Evolutionary conservation across 2,329 filamentous ascomycete genomes (phyloP).

Genomic region (Curvularia lunata): DNA sequence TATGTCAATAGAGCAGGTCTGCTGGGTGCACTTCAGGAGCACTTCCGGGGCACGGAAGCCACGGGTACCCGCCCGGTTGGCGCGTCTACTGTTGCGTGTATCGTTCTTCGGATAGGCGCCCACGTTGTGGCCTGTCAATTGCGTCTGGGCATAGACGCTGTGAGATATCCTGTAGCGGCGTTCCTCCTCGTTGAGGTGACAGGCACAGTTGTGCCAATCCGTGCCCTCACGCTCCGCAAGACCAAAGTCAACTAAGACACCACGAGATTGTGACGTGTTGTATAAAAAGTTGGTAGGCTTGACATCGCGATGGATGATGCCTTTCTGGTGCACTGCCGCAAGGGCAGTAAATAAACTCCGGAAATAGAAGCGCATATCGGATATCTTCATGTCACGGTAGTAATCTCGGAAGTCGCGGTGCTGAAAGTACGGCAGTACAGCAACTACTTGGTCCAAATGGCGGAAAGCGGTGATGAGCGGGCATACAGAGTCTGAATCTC

Average conservation of each 20-base stretch:
- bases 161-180: slow-evolving; percentile 65
- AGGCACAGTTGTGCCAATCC: slow-evolving; percentile 82
- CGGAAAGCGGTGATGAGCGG: slow-evolving; percentile 97
- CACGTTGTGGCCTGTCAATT: slow-evolving; percentile 46
- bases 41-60: slow-evolving; percentile 97
- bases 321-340: slow-evolving; percentile 78
- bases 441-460: slow-evolving; percentile 90
- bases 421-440: slow-evolving; percentile 92
- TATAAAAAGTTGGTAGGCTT: slow-evolving; percentile 99
- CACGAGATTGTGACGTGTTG: slow-evolving; percentile 77
- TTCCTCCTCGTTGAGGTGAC: slow-evolving; percentile 68
- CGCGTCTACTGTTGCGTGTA: slow-evolving; percentile 82
- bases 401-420: slow-evolving; percentile 95
- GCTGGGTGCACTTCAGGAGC: slow-evolving; percentile 93
- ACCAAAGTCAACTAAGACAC: slow-evolving; percentile 98
- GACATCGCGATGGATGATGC: slow-evolving; percentile 92
- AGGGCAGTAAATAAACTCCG: slow-evolving; percentile 86
- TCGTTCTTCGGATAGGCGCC: slow-evolving; percentile 88
- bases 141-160: slow-evolving; percentile 65
- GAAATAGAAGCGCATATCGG: slow-evolving; percentile 89
- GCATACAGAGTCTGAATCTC: slow-evolving; percentile 83
- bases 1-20: slow-evolving; percentile 90
- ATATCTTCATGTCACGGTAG: slow-evolving; percentile 85
- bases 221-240: slow-evolving; percentile 78
- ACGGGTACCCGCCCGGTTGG: slow-evolving; percentile 92